A percentile compares a stretch with the other conserved stretches of the same genome.
Evolutionary conservation across 2,329 filamentous ascomycete species (phyloP).

Genomic region (Phyllosticta citrichinensis): DNA sequence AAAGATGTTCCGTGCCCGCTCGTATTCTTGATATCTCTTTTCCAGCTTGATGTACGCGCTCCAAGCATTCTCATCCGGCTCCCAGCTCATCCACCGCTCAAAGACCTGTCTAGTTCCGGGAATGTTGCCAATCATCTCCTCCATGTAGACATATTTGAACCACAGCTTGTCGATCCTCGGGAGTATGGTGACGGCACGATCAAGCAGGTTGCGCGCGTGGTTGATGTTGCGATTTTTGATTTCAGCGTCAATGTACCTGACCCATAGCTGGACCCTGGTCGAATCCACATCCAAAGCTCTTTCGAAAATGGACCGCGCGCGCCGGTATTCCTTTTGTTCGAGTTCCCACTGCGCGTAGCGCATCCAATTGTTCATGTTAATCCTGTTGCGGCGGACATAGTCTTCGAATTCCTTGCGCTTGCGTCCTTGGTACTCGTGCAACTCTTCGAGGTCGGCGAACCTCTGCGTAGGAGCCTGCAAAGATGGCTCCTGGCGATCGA

Average conservation of each 20-base stretch:
- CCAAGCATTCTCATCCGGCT: conserved; percentile 94
- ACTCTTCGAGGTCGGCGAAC: conserved; percentile 92
- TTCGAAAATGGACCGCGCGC: conserved; percentile 89
- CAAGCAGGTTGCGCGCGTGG: conserved; percentile 86
- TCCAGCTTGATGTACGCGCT: conserved; percentile 93
- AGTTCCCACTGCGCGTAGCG: conserved; percentile 96
- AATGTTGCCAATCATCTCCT: conserved; percentile 93
- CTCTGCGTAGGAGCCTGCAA: conserved; percentile 87
- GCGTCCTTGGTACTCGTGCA: conserved; percentile 92
- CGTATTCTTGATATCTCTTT: conserved; percentile 87
- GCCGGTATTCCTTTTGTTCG: conserved; percentile 92
- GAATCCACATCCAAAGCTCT: conserved; percentile 85
- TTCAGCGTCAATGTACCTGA: conserved; percentile 89
- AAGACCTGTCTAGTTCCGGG: conserved; percentile 88
- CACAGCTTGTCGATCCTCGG: conserved; percentile 91
- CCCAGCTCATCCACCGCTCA: conserved; percentile 97
- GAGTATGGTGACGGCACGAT: conserved; percentile 85
- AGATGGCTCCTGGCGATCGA: conserved; percentile 84
- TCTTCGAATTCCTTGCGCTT: conserved; percentile 97
- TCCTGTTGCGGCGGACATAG: conserved; percentile 87
- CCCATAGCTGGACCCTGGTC: conserved; percentile 79
- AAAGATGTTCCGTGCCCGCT: conserved; percentile 82
- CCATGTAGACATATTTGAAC: conserved; percentile 99
- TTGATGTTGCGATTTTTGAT: conserved; percentile 96
- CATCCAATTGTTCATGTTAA: conserved; percentile 99